phyloP scores from a whole-genome alignment of 345 rosid species.

The Sapria himalayana region DNA sequence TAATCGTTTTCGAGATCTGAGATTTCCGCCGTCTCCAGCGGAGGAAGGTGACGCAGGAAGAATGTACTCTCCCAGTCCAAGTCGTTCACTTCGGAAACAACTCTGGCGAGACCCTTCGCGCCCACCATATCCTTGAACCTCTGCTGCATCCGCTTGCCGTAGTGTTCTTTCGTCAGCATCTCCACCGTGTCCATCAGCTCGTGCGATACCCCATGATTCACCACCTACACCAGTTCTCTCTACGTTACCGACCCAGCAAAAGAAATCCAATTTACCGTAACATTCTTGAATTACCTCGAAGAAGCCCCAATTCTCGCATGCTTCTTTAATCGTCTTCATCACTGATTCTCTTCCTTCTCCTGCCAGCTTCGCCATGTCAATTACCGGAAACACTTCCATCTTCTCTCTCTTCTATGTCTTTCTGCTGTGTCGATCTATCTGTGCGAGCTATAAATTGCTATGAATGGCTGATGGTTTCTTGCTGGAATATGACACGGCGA shows the following conservation, averaged over 20 bases:
- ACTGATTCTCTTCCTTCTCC: constrained; percentile 37
- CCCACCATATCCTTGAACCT: constrained; percentile 59
- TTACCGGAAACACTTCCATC: constrained; percentile 63
- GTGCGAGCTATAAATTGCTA: too few relatives aligned
- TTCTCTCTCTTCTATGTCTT: background rate
- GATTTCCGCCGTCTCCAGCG: constrained; percentile 35
- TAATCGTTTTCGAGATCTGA: constrained; percentile 60
- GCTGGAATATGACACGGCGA: too few relatives aligned
- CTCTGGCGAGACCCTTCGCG: constrained; percentile 38
- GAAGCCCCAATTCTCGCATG: constrained; percentile 98
- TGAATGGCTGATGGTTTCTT: too few relatives aligned
- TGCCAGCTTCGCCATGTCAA: constrained; percentile 39
- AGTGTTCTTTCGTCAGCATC: constrained; percentile 52
- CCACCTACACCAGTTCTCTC: constrained; percentile 21
- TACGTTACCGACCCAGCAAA: too few relatives aligned
- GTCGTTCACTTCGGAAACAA: constrained; percentile 40
- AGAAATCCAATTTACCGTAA: background rate
- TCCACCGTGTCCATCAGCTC: constrained; percentile 62
- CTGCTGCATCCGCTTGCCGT: constrained; percentile 71
- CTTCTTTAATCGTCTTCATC: constrained; percentile 68
- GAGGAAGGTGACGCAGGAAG: constrained; percentile 49
- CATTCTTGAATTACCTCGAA: constrained; percentile 40
- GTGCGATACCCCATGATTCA: constrained; percentile 56
- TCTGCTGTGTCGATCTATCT: too few relatives aligned
- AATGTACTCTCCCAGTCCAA: constrained; percentile 94